Base-by-base conservation (phyloP, 1,139 yeast species). In the Hansenula lynferdii region DNA sequence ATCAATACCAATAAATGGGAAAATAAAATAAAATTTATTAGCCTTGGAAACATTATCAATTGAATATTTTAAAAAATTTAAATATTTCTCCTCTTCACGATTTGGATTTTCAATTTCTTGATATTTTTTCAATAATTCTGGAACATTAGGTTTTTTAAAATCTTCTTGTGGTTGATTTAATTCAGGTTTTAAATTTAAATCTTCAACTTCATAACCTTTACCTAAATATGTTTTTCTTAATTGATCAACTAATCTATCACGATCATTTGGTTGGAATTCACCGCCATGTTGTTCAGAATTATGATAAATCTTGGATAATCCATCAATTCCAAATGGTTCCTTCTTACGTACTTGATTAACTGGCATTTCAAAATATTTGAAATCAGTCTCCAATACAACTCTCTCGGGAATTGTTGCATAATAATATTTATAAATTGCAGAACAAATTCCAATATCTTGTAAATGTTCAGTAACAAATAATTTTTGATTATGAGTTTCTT, bases 1-100 rank as follows among this genome's bases (percentile, higher is more conserved):
- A 50, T 72, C 77, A 31, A 64, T 54, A 39, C 57, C 51, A 27
- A 72, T 63, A 66, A 69, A 65, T 8, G 77, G 75, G 49, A 69
- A 70, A 38, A 70, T 69, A 58, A 70, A 72, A 48, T 61, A 69
- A 31, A 54, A 53, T 19, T 34, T 42, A 16, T 46, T 28, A 18
- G 36, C 47, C 12, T 43, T 44, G 4, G 28, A 41, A 28, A 48
- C 49, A 26, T 46, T 38, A n/a, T 34, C 42, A 31, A 44, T 44
- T 10, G 58, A 56, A 31, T 41, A 55, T 24, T 39, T 35, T 28
- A 56, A 39, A 31, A 53, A 55, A 19, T 47, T 39, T 26, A 49
- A 35, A 33, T 53, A 53, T 39, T 54, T 50, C n/a, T 23, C 28
- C 8, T 40, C 42, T 29, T 33, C 31, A 16, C 32, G 14, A 7